These are phyloP conservation scores for Croton setiger DNA, from an alignment of 441 rosid genomes.

Conservation along the genomic window DNA sequence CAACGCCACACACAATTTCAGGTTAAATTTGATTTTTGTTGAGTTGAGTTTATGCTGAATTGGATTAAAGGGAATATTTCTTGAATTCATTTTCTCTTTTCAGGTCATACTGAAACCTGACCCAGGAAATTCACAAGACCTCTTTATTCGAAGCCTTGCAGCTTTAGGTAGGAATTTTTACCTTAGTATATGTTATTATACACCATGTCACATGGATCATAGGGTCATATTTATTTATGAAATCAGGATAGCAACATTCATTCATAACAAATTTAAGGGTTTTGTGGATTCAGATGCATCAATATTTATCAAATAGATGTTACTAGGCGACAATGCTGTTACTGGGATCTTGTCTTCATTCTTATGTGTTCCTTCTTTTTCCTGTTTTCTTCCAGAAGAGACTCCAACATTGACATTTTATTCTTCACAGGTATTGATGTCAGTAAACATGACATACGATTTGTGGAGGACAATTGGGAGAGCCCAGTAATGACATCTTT, in stretches of 20 bases:
- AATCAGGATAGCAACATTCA: not conserved
- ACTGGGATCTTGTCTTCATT: constrained; percentile 4
- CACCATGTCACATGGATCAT: not conserved
- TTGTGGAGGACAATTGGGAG: constrained; percentile 99
- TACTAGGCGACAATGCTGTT: not conserved
- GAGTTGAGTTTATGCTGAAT: not conserved
- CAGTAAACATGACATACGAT: constrained; percentile 78
- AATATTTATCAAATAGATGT: not conserved
- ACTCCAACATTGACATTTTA: constrained; percentile 6
- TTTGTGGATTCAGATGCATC: no score
- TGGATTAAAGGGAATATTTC: constrained; percentile 7
- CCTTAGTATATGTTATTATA: not conserved
- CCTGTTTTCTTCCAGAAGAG: constrained; percentile 18
- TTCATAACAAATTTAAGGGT: no score
- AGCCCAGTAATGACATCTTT: constrained; percentile 68
- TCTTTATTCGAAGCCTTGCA: constrained; percentile 83
- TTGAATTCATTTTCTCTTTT: constrained; percentile 21
- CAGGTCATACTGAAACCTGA: constrained; percentile 97
- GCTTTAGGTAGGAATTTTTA: constrained; percentile 63
- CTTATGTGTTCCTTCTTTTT: not conserved
- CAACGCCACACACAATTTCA: constrained; percentile 98
- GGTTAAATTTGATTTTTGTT: constrained; percentile 32
- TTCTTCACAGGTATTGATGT: constrained; percentile 77
- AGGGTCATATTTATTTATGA: not conserved
- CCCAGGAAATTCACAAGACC: constrained; percentile 96